Conservation (phyloP, 495 filamentous ascomycete genomes). For the Hypoxylon crocopeplum region DNA sequence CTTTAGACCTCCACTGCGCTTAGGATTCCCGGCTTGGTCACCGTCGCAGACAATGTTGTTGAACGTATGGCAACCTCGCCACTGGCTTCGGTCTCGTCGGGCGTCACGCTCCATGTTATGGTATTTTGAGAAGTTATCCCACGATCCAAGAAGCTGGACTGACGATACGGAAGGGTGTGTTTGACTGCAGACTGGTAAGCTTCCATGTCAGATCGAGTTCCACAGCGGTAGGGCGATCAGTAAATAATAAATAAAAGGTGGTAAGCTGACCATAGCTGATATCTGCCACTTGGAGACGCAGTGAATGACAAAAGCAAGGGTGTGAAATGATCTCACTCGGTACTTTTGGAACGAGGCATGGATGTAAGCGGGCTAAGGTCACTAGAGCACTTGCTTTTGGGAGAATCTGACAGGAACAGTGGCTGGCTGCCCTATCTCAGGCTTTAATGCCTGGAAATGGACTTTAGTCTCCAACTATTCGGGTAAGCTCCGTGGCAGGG, state of each 20-base stretch:
- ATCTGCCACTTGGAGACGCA: constrained; percentile 20
- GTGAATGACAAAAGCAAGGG: constrained; percentile 21
- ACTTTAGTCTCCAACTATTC: constrained; percentile 12
- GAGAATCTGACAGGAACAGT: constrained; percentile 33
- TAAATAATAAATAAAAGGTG: constrained; percentile 22
- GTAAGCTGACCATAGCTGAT: constrained; percentile 11
- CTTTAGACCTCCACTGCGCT: constrained; percentile 79
- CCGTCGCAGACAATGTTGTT: constrained; percentile 86
- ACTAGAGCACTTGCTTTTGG: constrained; percentile 33
- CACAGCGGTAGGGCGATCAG: constrained; percentile 15
- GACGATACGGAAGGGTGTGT: constrained; percentile 70
- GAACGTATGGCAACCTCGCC: constrained; percentile 86
- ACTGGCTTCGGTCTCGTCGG: constrained; percentile 72
- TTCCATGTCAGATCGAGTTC: constrained; percentile 31
- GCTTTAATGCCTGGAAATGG: constrained; percentile 19
- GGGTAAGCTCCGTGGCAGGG: constrained; percentile 32
- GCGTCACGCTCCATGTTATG: constrained; percentile 82
- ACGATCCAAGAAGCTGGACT: constrained; percentile 85
- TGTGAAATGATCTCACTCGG: constrained; percentile 28
- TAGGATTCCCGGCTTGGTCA: constrained; percentile 58
- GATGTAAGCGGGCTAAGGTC: constrained; percentile 28
- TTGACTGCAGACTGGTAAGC: constrained; percentile 57
- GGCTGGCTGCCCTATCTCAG: constrained; percentile 29
- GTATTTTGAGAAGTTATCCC: constrained; percentile 84
- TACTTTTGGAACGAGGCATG: constrained; percentile 29